These are phyloP conservation scores for Nyctanthes arbortristis DNA, from an alignment of 257 asterid species.

Conservation along the genomic window DNA sequence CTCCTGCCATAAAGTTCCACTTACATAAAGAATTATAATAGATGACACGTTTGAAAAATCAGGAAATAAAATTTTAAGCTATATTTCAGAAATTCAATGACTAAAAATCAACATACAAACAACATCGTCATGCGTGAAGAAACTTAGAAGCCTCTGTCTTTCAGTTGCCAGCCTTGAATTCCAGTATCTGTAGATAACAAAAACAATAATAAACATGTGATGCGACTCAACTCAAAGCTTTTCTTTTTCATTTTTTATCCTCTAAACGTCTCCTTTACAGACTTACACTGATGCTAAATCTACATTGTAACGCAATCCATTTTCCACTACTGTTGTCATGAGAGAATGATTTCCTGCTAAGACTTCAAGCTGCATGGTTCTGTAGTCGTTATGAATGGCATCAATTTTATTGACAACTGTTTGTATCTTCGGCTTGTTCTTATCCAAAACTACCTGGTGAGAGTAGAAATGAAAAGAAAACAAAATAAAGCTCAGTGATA, in stretches of 20 bases:
- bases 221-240: background rate
- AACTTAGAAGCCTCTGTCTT: conserved; percentile 90
- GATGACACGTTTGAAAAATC: background rate
- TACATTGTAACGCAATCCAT: conserved; percentile 81
- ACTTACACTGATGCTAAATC: conserved; percentile 93
- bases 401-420: conserved; percentile 91
- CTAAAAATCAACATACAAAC: conserved; percentile 63
- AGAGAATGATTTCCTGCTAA: conserved; percentile 94
- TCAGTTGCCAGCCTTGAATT: conserved; percentile 89
- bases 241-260: conserved; percentile 10
- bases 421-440: conserved; percentile 85
- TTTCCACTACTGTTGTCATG: conserved; percentile 77
- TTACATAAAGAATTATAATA: background rate
- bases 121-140: conserved; percentile 71
- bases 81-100: conserved; percentile 4
- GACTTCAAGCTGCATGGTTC: conserved; percentile 96
- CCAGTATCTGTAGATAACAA: conserved; percentile 70
- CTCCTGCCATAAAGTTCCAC: background rate
- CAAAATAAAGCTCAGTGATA: conserved; percentile 11
- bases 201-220: conserved; percentile 21
- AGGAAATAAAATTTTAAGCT: background rate
- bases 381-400: conserved; percentile 77
- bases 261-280: conserved; percentile 14
- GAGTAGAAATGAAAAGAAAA: conserved; percentile 14
- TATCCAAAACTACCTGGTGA: conserved; percentile 81